Evolutionary conservation across 306 rosid species (phyloP).

Genomic region (Ceratonia siliqua): DNA sequence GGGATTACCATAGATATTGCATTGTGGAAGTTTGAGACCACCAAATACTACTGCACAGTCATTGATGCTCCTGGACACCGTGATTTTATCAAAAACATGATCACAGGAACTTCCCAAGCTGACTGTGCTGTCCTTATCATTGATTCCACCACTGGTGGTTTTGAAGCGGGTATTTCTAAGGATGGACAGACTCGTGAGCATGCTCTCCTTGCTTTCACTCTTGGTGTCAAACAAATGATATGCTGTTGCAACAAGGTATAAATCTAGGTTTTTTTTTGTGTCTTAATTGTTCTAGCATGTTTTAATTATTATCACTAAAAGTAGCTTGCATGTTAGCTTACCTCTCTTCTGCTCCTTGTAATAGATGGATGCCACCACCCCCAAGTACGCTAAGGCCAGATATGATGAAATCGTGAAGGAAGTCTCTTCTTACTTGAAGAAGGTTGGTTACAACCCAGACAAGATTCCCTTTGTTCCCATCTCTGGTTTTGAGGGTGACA

Average conservation of each 20-base stretch:
- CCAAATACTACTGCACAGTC: slow-evolving; percentile 58
- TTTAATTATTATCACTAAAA: too few relatives aligned
- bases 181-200: slow-evolving; percentile 53
- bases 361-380: slow-evolving; percentile 64
- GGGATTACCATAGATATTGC: slow-evolving; percentile 48
- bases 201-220: slow-evolving; percentile 45
- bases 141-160: slow-evolving; percentile 49
- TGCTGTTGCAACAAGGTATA: slow-evolving; percentile 48
- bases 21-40: slow-evolving; percentile 46
- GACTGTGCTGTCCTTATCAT: slow-evolving; percentile 45
- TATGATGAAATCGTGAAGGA: slow-evolving; percentile 53
- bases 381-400: slow-evolving; percentile 57
- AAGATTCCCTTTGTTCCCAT: slow-evolving; percentile 58
- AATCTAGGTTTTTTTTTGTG: neutral
- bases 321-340: neutral
- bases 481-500: slow-evolving; percentile 56
- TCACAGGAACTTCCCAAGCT: slow-evolving; percentile 59
- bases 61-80: slow-evolving; percentile 59
- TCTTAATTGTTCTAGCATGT: neutral
- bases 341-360: neutral
- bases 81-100: slow-evolving; percentile 60
- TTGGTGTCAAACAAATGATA: slow-evolving; percentile 50
- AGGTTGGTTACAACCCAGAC: slow-evolving; percentile 71
- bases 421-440: slow-evolving; percentile 57
- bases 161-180: slow-evolving; percentile 51